phyloP scores from a whole-genome alignment of 164 flowering plant species.

The Nymphaea thermarum region DNA sequence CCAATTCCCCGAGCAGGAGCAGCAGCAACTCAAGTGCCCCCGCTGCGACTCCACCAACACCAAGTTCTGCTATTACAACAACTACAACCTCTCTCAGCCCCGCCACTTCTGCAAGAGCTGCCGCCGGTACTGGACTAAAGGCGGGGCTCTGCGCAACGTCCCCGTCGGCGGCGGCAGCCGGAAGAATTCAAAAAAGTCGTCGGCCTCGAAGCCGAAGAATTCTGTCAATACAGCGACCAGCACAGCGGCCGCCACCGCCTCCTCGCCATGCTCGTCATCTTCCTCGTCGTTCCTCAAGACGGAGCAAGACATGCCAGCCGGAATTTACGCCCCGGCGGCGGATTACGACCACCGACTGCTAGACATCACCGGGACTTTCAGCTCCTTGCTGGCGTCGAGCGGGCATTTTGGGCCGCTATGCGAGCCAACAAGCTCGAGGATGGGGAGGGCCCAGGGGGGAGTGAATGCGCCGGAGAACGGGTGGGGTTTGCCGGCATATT shows the following conservation, averaged over 20 bases:
- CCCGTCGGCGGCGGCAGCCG: constrained; percentile 98
- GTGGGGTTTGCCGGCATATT: constrained; percentile 13
- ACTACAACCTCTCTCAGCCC: constrained; percentile 91
- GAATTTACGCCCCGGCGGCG: constrained; percentile 5
- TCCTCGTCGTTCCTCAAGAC: constrained; percentile 7
- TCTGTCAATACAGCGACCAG: constrained; percentile 30
- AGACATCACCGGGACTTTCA: constrained; percentile 20
- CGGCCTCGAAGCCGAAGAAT: constrained; percentile 80
- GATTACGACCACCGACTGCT: constrained; percentile 29
- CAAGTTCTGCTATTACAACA: constrained; percentile 96
- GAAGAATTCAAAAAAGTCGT: constrained; percentile 47
- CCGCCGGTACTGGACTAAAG: constrained; percentile 95
- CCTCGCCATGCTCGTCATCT: constrained; percentile 9
- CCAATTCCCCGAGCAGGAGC: constrained; percentile 32
- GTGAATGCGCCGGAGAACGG: constrained; percentile 10
- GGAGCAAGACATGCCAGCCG: constrained; percentile 2
- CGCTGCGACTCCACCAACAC: constrained; percentile 89
- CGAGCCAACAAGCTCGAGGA: constrained; percentile 24
- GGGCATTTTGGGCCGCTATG: constrained; percentile 26
- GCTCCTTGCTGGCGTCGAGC: constrained; percentile 27
- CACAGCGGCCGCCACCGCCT: constrained; percentile 7
- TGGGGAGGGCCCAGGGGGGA: background rate
- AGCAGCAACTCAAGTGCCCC: constrained; percentile 68
- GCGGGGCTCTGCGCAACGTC: constrained; percentile 85
- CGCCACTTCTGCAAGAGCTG: constrained; percentile 92